Evolutionary conservation across 169 alveolate species (phyloP).

Genomic region (Blepharisma undulans): DNA sequence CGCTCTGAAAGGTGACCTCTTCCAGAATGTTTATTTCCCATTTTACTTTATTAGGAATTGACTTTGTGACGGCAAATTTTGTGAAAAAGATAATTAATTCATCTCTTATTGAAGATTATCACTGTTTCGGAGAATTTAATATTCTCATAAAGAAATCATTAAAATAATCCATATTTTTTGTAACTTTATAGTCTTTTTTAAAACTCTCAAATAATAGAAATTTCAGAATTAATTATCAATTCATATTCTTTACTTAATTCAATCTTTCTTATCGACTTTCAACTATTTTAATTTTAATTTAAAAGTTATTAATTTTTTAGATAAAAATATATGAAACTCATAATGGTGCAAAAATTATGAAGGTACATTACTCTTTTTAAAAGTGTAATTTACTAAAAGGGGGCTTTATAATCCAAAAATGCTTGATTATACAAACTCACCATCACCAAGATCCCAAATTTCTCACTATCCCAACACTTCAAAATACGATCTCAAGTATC

Average conservation of each 20-base stretch:
- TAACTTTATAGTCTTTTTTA: not conserved
- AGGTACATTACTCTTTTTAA: too few relatives aligned
- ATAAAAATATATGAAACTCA: too few relatives aligned
- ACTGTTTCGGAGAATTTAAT: not conserved
- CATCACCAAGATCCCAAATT: not conserved
- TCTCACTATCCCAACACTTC: not conserved
- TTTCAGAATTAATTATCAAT: too few relatives aligned
- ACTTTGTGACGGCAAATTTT: too few relatives aligned
- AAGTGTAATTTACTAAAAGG: not conserved
- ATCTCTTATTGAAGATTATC: too few relatives aligned
- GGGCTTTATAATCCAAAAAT: not conserved
- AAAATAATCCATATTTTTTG: not conserved
- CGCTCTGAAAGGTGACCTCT: not conserved
- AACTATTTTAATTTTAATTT: too few relatives aligned
- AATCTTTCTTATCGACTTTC: too few relatives aligned
- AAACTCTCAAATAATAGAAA: too few relatives aligned
- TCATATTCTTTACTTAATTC: too few relatives aligned
- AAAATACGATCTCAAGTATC: not conserved
- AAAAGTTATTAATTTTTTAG: too few relatives aligned
- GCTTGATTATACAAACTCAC: not conserved
- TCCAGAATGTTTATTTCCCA: not conserved
- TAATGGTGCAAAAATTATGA: too few relatives aligned
- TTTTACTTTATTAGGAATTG: not conserved
- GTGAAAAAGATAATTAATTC: too few relatives aligned
- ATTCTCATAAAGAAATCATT: not conserved